phyloP scores from a whole-genome alignment of 768 basidiomycete genomes.

The Boletus reticulatus region DNA sequence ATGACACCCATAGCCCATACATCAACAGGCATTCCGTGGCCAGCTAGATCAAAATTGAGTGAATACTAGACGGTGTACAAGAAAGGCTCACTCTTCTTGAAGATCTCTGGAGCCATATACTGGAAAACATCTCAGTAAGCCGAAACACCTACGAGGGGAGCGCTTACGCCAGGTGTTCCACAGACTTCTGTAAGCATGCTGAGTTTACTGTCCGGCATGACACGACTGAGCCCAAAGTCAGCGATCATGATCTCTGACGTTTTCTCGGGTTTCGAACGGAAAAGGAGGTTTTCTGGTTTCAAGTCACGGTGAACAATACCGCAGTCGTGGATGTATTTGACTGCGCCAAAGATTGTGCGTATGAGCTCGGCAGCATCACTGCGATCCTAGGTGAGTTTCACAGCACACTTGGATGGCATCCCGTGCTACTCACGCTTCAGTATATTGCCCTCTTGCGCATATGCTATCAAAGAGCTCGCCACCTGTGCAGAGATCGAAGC shows the following conservation, averaged over 20 bases:
- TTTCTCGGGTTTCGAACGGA: slow-evolving; percentile 77
- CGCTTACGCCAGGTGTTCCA: slow-evolving; percentile 81
- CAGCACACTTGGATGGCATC: neutral
- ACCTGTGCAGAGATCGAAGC: slow-evolving; percentile 95
- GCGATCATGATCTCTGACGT: slow-evolving; percentile 96
- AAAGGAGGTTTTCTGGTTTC: slow-evolving; percentile 97
- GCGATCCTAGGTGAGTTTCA: slow-evolving; percentile 26
- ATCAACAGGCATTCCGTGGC: slow-evolving; percentile 94
- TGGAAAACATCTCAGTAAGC: slow-evolving; percentile 25
- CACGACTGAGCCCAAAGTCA: slow-evolving; percentile 90
- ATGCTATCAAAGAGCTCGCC: slow-evolving; percentile 99
- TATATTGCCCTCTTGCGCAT: slow-evolving; percentile 96
- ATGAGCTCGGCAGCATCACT: slow-evolving; percentile 91
- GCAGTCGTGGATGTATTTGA: slow-evolving; percentile 86
- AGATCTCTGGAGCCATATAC: slow-evolving; percentile 98
- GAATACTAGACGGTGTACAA: neutral
- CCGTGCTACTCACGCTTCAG: slow-evolving; percentile 70
- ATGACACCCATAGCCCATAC: slow-evolving; percentile 99
- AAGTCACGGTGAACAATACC: slow-evolving; percentile 97
- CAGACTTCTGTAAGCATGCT: slow-evolving; percentile 92
- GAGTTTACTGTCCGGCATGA: slow-evolving; percentile 89
- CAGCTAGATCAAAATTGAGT: slow-evolving; percentile 45
- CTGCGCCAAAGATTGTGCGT: slow-evolving; percentile 81
- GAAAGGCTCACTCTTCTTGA: slow-evolving; percentile 69
- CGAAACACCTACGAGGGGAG: neutral